These are phyloP conservation scores for Alternaria ventricosa DNA, from an alignment of 2,329 filamentous ascomycete genomes.

Conservation along the genomic window DNA sequence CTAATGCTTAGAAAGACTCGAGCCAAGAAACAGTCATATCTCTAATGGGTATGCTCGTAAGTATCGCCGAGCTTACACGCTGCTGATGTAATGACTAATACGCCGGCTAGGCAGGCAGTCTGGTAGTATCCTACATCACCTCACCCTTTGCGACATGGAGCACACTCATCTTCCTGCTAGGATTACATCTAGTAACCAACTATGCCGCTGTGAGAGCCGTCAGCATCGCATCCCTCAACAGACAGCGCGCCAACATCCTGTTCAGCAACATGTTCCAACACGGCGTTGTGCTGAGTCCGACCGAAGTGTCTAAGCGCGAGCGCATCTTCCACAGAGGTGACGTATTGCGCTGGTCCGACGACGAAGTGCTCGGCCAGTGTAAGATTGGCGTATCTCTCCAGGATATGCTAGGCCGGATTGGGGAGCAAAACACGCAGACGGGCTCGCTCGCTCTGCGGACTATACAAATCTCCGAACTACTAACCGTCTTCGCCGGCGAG, in stretches of 20 bases:
- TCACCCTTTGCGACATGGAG: constrained; percentile 75
- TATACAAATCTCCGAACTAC: constrained; percentile 56
- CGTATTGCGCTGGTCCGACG: constrained; percentile 64
- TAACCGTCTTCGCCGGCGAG: constrained; percentile 59
- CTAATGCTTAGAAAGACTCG: constrained; percentile 71
- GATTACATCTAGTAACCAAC: constrained; percentile 82
- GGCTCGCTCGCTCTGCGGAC: constrained; percentile 32
- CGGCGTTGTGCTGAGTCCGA: constrained; percentile 64
- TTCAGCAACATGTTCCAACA: constrained; percentile 59
- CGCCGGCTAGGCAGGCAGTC: constrained; percentile 66
- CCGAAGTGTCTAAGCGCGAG: constrained; percentile 67
- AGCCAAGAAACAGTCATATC: constrained; percentile 95
- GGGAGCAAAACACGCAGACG: constrained; percentile 29
- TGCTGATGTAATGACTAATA: constrained; percentile 16
- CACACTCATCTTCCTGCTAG: constrained; percentile 73
- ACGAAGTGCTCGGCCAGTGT: constrained; percentile 59
- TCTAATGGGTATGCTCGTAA: constrained; percentile 79
- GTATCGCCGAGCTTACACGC: constrained; percentile 23
- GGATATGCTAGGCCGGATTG: constrained; percentile 40
- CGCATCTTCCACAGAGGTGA: constrained; percentile 68
- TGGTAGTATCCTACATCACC: constrained; percentile 79
- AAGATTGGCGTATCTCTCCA: constrained; percentile 60
- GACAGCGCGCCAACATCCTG: constrained; percentile 82
- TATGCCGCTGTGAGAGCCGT: constrained; percentile 85
- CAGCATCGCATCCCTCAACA: constrained; percentile 81